These are phyloP conservation scores for Chenopodium quinoa DNA, from an alignment of 148 eudicot genomes.

Conservation along the genomic window DNA sequence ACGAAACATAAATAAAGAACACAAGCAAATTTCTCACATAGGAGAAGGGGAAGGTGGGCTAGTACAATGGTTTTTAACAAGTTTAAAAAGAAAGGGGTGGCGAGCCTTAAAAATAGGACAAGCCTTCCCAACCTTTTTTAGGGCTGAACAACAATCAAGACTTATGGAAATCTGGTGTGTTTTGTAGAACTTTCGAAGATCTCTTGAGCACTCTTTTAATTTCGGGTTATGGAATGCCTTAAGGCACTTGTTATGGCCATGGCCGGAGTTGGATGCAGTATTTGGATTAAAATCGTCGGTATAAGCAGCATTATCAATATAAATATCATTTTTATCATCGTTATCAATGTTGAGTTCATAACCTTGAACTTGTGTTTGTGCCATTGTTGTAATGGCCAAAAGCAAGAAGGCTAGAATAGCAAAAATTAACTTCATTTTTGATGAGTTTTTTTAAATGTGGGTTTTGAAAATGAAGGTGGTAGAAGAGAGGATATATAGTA, in stretches of 20 bases:
- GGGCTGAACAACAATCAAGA: slow-evolving; percentile 2
- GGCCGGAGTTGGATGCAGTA: not conserved
- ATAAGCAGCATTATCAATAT: not conserved
- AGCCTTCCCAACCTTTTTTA: not conserved
- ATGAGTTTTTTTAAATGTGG: not conserved
- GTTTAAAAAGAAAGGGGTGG: not conserved
- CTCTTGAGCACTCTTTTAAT: not conserved
- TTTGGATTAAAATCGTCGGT: not conserved
- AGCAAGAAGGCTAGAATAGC: not conserved
- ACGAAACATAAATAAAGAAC: not conserved
- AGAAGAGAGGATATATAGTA: not conserved
- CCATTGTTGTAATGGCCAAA: slow-evolving; percentile 1
- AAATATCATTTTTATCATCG: not conserved
- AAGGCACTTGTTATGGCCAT: not conserved
- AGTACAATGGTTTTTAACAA: not conserved
- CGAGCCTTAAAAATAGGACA: slow-evolving; percentile 3
- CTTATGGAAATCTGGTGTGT: not conserved
- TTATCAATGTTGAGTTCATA: too few relatives aligned
- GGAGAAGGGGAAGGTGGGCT: slow-evolving; percentile 4
- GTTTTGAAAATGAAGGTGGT: not conserved
- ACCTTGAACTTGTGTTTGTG: not conserved
- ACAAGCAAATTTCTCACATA: not conserved
- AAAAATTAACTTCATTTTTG: not conserved
- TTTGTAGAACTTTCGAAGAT: not conserved
- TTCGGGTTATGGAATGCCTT: not conserved